A percentile compares a stretch with the other conserved stretches of the same genome.
phyloP scores from a whole-genome alignment of 805 yeast genomes.

The Wickerhamiella shivajii region DNA sequence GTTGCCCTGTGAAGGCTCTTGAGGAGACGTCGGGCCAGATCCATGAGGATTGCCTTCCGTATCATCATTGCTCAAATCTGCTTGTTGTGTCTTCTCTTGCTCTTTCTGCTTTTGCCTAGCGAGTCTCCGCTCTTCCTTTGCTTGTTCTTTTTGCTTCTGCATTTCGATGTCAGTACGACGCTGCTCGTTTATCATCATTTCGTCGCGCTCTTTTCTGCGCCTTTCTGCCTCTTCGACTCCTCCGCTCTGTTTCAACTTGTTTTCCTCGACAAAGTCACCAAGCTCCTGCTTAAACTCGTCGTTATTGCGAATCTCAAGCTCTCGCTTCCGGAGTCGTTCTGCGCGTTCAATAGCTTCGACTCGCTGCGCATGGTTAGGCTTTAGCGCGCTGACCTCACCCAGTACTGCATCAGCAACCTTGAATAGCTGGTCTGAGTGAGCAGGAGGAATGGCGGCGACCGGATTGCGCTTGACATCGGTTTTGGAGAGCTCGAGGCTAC shows the following conservation, averaged over 20 bases:
- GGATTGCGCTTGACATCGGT: conserved; percentile 31
- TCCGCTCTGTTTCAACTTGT: conserved; percentile 65
- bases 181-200: conserved; percentile 46
- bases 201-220: conserved; percentile 41
- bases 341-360: conserved; percentile 82
- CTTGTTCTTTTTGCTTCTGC: conserved; percentile 11
- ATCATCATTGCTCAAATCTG: too few relatives aligned
- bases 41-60: too few relatives aligned
- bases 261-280: conserved; percentile 68
- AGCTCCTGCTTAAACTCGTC: conserved; percentile 75
- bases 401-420: conserved; percentile 39
- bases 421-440: conserved; percentile 15
- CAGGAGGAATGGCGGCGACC: conserved; percentile 16
- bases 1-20: too few relatives aligned
- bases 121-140: conserved; percentile 14
- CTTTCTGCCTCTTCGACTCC: conserved; percentile 82
- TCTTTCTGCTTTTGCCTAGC: conserved; percentile 6
- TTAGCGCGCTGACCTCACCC: conserved; percentile 60
- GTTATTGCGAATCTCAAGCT: conserved; percentile 38
- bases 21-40: too few relatives aligned
- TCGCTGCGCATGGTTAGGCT: conserved; percentile 73
- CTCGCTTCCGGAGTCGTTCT: conserved; percentile 63
- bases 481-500: conserved; percentile 18
- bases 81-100: too few relatives aligned
- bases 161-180: conserved; percentile 20